Evolutionary conservation across 345 rosid species (phyloP).

Genomic region (Hirschfeldia incana): DNA sequence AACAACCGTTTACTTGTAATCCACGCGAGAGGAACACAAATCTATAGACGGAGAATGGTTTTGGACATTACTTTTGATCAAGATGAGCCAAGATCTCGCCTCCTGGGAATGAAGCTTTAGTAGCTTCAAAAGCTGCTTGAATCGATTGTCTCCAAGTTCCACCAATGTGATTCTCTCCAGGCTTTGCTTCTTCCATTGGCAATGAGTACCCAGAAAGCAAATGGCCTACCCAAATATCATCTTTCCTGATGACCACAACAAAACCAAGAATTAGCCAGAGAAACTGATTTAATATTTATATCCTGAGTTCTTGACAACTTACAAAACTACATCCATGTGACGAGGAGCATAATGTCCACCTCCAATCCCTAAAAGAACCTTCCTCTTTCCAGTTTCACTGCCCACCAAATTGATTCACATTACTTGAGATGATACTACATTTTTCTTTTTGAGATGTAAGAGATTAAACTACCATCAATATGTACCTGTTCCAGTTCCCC

Average conservation of each 20-base stretch:
- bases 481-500: slow-evolving; percentile 88
- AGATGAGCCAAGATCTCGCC: slow-evolving; percentile 89
- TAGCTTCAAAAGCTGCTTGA: slow-evolving; percentile 74
- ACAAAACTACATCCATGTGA: neutral
- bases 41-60: neutral
- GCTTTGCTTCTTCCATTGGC: slow-evolving; percentile 78
- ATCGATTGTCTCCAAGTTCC: slow-evolving; percentile 87
- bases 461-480: neutral
- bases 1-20: neutral
- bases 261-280: neutral
- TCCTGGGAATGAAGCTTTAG: slow-evolving; percentile 76
- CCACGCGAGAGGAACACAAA: neutral
- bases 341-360: neutral
- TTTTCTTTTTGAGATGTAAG: neutral
- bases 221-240: slow-evolving; percentile 86
- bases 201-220: slow-evolving; percentile 82
- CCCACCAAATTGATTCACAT: neutral
- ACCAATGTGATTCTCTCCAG: slow-evolving; percentile 45
- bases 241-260: slow-evolving; percentile 51
- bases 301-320: neutral
- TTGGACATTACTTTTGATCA: slow-evolving; percentile 81
- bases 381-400: neutral
- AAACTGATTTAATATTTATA: neutral
- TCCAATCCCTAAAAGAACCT: neutral
- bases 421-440: neutral